phyloP scores from a whole-genome alignment of 345 rosid genomes.

The Murraya paniculata region DNA sequence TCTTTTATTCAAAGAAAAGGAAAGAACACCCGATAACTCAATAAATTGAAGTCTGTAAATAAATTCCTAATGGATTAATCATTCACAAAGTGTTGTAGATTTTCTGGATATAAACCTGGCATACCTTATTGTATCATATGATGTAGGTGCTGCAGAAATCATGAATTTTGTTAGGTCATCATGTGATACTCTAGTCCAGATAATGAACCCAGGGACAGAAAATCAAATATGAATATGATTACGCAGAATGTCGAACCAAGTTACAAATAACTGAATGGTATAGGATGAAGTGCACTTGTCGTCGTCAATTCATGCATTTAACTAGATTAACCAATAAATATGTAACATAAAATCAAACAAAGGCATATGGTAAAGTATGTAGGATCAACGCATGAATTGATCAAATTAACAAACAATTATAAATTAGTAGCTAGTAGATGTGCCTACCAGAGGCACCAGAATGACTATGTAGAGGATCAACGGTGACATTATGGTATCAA shows the following conservation, averaged over 20 bases:
- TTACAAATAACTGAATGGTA: background rate
- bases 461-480: background rate
- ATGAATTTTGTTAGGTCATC: background rate
- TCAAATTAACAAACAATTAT: background rate
- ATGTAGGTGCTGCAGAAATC: background rate
- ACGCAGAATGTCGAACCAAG: background rate
- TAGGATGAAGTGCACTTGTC: background rate
- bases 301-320: background rate
- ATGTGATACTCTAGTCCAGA: background rate
- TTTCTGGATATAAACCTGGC: background rate
- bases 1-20: background rate
- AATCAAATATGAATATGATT: background rate
- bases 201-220: background rate
- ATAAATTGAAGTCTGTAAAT: background rate
- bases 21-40: background rate
- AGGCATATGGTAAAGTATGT: background rate
- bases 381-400: background rate
- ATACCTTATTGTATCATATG: background rate
- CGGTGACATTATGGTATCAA: background rate
- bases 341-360: background rate
- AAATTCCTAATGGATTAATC: background rate
- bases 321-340: background rate
- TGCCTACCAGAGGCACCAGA: background rate
- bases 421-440: background rate
- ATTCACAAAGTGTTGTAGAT: background rate